Conservation (phyloP, 1,284 basidiomycete species). For the Sutorius eximius region DNA sequence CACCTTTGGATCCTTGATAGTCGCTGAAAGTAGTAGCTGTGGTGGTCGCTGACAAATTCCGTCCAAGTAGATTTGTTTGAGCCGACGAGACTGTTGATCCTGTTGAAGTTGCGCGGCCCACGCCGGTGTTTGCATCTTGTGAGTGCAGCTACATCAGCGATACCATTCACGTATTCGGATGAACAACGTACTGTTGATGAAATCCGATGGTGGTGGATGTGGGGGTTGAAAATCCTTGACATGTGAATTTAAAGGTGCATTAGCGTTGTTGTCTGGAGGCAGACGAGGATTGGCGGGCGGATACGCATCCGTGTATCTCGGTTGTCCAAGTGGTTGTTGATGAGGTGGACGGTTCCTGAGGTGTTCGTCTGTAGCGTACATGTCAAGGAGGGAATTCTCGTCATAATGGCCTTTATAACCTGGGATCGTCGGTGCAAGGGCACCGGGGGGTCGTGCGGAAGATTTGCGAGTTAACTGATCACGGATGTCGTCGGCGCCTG, state of each 20-base stretch:
- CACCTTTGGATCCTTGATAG: constrained; percentile 15
- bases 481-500: constrained; percentile 16
- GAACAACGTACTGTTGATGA: constrained; percentile 23
- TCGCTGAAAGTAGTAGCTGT: constrained; percentile 27
- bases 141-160: constrained; percentile 9
- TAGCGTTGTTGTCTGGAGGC: constrained; percentile 16
- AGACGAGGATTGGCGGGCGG: constrained; percentile 13
- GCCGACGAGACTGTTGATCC: constrained; percentile 35
- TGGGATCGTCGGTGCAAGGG: constrained; percentile 36
- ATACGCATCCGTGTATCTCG: constrained; percentile 24
- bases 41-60: constrained; percentile 31
- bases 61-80: constrained; percentile 25
- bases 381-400: constrained; percentile 27
- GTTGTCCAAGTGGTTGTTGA: constrained; percentile 25
- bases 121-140: constrained; percentile 17
- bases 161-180: not conserved
- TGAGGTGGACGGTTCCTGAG: constrained; percentile 21
- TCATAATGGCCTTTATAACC: constrained; percentile 29
- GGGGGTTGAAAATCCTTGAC: constrained; percentile 24
- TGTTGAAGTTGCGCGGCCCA: constrained; percentile 34
- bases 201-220: constrained; percentile 24
- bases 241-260: constrained; percentile 16
- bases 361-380: constrained; percentile 27
- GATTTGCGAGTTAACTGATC: constrained; percentile 22
- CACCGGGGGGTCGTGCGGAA: constrained; percentile 36